Evolutionary conservation across 2,329 filamentous ascomycete species (phyloP).

Genomic region (Juglanconis sp.): DNA sequence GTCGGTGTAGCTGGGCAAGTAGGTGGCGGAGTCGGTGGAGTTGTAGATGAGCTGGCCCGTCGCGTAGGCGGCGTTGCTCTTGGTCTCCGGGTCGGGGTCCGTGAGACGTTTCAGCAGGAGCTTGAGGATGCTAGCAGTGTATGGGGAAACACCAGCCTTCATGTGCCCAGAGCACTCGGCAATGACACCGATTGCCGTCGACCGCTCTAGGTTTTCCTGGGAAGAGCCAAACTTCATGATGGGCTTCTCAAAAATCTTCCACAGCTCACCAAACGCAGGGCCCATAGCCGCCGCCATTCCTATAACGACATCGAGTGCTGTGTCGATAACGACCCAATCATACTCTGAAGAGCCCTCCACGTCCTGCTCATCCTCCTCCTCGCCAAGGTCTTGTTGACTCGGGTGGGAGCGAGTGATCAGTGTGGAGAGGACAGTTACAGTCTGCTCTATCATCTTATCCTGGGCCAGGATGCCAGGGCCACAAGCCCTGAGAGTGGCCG

Average conservation of each 20-base stretch:
- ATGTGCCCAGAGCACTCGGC: constrained; percentile 88
- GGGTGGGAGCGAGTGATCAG: constrained; percentile 88
- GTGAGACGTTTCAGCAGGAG: constrained; percentile 80
- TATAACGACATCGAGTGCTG: constrained; percentile 84
- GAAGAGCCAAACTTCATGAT: constrained; percentile 85
- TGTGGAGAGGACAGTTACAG: constrained; percentile 70
- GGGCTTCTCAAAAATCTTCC: constrained; percentile 94
- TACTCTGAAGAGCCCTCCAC: constrained; percentile 86
- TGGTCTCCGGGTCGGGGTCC: constrained; percentile 87
- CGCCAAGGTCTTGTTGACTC: constrained; percentile 86
- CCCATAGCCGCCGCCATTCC: constrained; percentile 82
- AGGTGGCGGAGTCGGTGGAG: constrained; percentile 70
- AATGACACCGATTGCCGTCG: constrained; percentile 84
- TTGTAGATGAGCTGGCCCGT: constrained; percentile 80
- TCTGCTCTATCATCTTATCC: constrained; percentile 69
- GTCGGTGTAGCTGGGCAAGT: constrained; percentile 70
- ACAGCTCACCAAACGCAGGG: constrained; percentile 76
- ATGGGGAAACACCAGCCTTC: constrained; percentile 75
- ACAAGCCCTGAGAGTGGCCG: constrained; percentile 84
- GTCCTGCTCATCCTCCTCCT: constrained; percentile 73
- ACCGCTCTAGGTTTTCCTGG: constrained; percentile 81
- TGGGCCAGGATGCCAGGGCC: constrained; percentile 81
- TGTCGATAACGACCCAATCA: constrained; percentile 96
- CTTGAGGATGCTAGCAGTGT: constrained; percentile 73
- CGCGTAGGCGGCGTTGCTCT: constrained; percentile 93